phyloP scores from a whole-genome alignment of 495 filamentous ascomycete species.

The Pseudoneurospora amorphoporcata region DNA sequence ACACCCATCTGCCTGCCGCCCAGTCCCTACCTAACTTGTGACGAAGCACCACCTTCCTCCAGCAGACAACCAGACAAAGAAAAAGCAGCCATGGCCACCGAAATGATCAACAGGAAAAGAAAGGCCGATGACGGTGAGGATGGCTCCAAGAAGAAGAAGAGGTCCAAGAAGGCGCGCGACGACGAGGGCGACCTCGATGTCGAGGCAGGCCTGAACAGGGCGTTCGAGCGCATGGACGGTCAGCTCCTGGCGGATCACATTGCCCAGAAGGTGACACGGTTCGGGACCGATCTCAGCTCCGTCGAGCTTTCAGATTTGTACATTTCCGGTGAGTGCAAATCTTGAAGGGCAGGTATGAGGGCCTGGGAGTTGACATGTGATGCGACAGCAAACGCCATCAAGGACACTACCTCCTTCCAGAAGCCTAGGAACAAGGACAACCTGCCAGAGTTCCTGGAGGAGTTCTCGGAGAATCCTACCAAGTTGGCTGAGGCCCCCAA shows the following conservation, averaged over 20 bases:
- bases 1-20: neutral
- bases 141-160: conserved; percentile 37
- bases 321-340: conserved; percentile 55
- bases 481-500: conserved; percentile 52
- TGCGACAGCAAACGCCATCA: conserved; percentile 27
- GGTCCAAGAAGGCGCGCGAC: conserved; percentile 43
- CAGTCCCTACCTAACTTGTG: neutral
- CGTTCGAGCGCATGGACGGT: conserved; percentile 72
- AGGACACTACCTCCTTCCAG: conserved; percentile 65
- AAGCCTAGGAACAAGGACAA: conserved; percentile 53
- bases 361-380: neutral
- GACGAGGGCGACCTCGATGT: conserved; percentile 50
- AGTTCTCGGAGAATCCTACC: conserved; percentile 42
- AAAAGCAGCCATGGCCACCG: conserved; percentile 7
- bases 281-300: conserved; percentile 64
- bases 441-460: conserved; percentile 67
- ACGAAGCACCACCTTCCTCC: neutral
- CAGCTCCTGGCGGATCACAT: conserved; percentile 78
- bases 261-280: conserved; percentile 65
- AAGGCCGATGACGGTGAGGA: conserved; percentile 23
- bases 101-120: conserved; percentile 28
- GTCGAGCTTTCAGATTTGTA: conserved; percentile 76
- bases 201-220: conserved; percentile 64
- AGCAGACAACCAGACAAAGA: neutral
- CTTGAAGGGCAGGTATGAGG: neutral